These are phyloP conservation scores for Centella asiatica DNA, from an alignment of 129 eudicot species.

Conservation along the genomic window DNA sequence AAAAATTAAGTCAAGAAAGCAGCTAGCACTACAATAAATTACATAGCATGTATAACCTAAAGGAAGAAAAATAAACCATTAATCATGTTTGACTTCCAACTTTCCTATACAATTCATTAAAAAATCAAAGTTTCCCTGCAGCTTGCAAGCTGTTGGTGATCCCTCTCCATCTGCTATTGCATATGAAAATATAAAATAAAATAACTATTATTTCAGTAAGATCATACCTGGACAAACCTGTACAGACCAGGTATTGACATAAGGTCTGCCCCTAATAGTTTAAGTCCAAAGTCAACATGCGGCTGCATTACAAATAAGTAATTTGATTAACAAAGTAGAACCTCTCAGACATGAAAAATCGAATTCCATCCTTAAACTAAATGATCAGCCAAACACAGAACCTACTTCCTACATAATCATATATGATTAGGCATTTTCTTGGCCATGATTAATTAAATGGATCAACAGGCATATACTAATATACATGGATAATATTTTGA, in stretches of 20 bases:
- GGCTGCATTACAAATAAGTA: constrained; percentile 47
- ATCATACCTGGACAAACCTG: constrained; percentile 74
- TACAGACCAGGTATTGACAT: constrained; percentile 94
- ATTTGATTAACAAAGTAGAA: background rate
- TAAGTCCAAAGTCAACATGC: constrained; percentile 93
- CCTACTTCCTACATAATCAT: background rate
- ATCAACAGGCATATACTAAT: background rate
- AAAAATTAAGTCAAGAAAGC: too few relatives aligned
- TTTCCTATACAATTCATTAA: background rate
- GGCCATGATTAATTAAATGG: background rate
- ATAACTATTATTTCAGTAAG: background rate
- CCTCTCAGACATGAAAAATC: background rate
- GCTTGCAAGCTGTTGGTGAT: background rate
- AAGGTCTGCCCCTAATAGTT: constrained; percentile 88
- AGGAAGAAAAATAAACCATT: background rate
- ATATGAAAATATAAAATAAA: background rate
- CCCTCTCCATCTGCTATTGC: too few relatives aligned
- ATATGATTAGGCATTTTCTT: background rate
- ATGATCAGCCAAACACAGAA: background rate
- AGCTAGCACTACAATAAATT: background rate
- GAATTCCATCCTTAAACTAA: background rate
- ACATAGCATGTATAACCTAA: background rate
- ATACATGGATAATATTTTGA: background rate
- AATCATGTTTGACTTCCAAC: background rate
- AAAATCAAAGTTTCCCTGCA: background rate